Evolutionary conservation across 306 rosid genomes (phyloP).

Genomic region (Fragaria ananassa): DNA sequence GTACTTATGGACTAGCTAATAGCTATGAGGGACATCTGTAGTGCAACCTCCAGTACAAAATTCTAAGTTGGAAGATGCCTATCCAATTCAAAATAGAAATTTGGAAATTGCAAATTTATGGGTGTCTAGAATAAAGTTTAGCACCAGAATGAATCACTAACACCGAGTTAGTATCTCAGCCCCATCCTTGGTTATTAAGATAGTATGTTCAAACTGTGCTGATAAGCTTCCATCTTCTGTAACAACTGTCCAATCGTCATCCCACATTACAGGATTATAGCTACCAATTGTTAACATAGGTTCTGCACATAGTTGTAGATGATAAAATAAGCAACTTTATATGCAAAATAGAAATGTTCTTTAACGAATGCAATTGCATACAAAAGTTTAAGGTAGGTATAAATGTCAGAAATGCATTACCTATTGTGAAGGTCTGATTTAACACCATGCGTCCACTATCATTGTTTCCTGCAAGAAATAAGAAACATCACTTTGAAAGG

Average conservation of each 20-base stretch:
- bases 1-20: background rate
- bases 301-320: slow-evolving; percentile 39
- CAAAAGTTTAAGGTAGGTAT: background rate
- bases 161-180: slow-evolving; percentile 80
- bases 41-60: slow-evolving; percentile 28
- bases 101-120: slow-evolving; percentile 6
- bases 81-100: slow-evolving; percentile 21
- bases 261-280: slow-evolving; percentile 80
- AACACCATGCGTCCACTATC: slow-evolving; percentile 71
- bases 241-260: slow-evolving; percentile 89
- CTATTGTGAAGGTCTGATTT: slow-evolving; percentile 94
- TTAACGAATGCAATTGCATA: background rate
- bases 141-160: slow-evolving; percentile 34
- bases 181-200: slow-evolving; percentile 70
- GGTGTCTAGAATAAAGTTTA: slow-evolving; percentile 8
- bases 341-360: background rate
- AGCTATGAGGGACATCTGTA: background rate
- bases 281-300: slow-evolving; percentile 93
- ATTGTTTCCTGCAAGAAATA: slow-evolving; percentile 67
- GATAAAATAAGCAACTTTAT: slow-evolving; percentile 18
- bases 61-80: slow-evolving; percentile 11
- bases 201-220: slow-evolving; percentile 94
- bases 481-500: slow-evolving; percentile 10
- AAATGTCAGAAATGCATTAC: slow-evolving; percentile 37
- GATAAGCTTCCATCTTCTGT: slow-evolving; percentile 88